Evolutionary conservation across 345 rosid genomes (phyloP), one percentile per base, ranked within the genome.

Genomic region (Moricandia arvensis): DNA sequence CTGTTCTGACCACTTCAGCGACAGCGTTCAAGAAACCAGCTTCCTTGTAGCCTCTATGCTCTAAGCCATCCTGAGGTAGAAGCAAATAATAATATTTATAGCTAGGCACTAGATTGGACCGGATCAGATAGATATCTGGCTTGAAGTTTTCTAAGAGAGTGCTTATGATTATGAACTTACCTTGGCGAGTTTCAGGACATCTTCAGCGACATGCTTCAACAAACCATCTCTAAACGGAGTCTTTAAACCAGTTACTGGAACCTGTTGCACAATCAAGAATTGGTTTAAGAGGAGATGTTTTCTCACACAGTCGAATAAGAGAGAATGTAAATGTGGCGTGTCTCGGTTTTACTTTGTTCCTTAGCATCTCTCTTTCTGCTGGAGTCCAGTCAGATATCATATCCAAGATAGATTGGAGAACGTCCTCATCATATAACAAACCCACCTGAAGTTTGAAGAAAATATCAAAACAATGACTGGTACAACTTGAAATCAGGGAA

Each of bases 21-120:
- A 92, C 93, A 68, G 68, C 97, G 68, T 95, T 91, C 83, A 95
- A 81, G 88, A 95, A 92, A 9, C 93, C 91, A 0, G 88, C 73
- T 85, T 95, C 99, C 86, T 95, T 95, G 75, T 71, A 95, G 37
- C 98, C 99, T 83, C 98, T 83, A 29, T 94, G 89, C 82, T 95
- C 97, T 79, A 95, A 80, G 68, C 99, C 98, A 75, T 88, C 97
- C 99, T 92, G 83, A 78, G 80, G 68, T 64, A 72, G 58, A 63
- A 67, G 21, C 26, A 4, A 1, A 63, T 45, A 64, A 34, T 26
- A 58, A 8, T 27, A 49, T 59, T 30, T n/a, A 34, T 2, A 24
- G 51, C 57, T 15, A 78, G 65, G 30, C 35, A 53, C 62, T 71
- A 43, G 2, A 45, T 6, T 49, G 21, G 55, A 16, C 4, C 45